Evolutionary conservation across 108 stramenopile genomes (phyloP).

Genomic region (Cyclotella baltica): DNA sequence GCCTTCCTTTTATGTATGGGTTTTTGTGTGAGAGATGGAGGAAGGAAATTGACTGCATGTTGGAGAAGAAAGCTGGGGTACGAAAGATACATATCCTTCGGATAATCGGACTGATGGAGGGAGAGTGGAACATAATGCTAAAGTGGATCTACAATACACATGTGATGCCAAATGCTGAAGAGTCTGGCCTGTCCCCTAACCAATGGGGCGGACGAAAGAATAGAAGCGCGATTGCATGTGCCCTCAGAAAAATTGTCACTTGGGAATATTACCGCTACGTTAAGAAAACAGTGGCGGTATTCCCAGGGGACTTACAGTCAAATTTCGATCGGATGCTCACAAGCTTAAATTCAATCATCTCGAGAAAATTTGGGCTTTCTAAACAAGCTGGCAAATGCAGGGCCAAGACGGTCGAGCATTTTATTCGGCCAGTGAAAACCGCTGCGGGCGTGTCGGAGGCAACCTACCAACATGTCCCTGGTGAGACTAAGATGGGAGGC

Average conservation of each 20-base stretch:
- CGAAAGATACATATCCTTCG: background rate
- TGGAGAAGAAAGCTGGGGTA: background rate
- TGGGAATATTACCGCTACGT: background rate
- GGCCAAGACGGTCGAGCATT: background rate
- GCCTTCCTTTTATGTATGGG: background rate
- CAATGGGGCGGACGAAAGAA: conserved; percentile 3
- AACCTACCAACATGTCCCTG: conserved; percentile 17
- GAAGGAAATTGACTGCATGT: background rate
- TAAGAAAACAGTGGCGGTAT: background rate
- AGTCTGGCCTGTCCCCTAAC: background rate
- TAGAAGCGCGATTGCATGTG: background rate
- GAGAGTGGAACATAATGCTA: background rate
- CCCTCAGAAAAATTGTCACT: background rate
- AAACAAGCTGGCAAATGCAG: background rate
- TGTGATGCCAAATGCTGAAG: background rate
- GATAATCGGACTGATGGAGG: background rate
- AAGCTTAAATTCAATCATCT: background rate
- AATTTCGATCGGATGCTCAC: background rate
- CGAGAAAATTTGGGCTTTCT: background rate
- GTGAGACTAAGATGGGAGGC: too few species aligned
- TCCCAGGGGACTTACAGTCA: background rate
- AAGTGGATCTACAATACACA: background rate
- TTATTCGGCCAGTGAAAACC: background rate
- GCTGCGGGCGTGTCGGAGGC: background rate
- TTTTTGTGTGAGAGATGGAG: background rate